These are phyloP conservation scores for Termitomyces heimii DNA, from an alignment of 768 basidiomycete species.

Conservation along the genomic window DNA sequence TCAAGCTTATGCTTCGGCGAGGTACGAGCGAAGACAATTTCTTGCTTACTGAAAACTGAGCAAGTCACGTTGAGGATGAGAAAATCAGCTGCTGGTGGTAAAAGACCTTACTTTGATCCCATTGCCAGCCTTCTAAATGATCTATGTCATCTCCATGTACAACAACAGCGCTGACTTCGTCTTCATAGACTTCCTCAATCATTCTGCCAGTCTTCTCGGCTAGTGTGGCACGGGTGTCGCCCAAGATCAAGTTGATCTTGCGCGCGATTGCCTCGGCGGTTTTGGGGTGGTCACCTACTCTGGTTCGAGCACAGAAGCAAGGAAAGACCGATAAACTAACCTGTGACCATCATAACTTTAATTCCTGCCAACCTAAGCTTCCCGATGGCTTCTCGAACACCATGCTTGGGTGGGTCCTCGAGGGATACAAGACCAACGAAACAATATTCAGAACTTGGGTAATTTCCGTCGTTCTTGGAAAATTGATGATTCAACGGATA, in stretches of 20 bases:
- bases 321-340: slow-evolving; percentile 21
- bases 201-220: slow-evolving; percentile 48
- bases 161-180: slow-evolving; percentile 61
- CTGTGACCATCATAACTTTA: slow-evolving; percentile 76
- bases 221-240: slow-evolving; percentile 59
- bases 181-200: slow-evolving; percentile 57
- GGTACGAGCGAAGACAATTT: slow-evolving; percentile 69
- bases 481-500: slow-evolving; percentile 46
- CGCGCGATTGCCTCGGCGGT: slow-evolving; percentile 70
- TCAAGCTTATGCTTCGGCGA: slow-evolving; percentile 72
- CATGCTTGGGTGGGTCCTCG: slow-evolving; percentile 68
- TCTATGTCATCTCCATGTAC: slow-evolving; percentile 69
- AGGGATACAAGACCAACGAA: slow-evolving; percentile 63
- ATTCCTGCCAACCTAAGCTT: slow-evolving; percentile 67
- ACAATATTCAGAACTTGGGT: slow-evolving; percentile 51
- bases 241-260: slow-evolving; percentile 65
- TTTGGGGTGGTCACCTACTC: slow-evolving; percentile 60
- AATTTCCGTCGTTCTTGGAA: slow-evolving; percentile 47
- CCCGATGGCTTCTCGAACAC: slow-evolving; percentile 67
- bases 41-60: slow-evolving; percentile 58
- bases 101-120: slow-evolving; percentile 56
- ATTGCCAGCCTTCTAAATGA: slow-evolving; percentile 61
- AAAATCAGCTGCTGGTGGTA: neutral
- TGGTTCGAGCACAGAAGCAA: neutral
- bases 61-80: neutral